Percentiles rank a stretch among this genome's conserved stretches.
Evolutionary conservation across 352 stramenopile species (phyloP).

Genomic region (Saprolegnia diclina): DNA sequence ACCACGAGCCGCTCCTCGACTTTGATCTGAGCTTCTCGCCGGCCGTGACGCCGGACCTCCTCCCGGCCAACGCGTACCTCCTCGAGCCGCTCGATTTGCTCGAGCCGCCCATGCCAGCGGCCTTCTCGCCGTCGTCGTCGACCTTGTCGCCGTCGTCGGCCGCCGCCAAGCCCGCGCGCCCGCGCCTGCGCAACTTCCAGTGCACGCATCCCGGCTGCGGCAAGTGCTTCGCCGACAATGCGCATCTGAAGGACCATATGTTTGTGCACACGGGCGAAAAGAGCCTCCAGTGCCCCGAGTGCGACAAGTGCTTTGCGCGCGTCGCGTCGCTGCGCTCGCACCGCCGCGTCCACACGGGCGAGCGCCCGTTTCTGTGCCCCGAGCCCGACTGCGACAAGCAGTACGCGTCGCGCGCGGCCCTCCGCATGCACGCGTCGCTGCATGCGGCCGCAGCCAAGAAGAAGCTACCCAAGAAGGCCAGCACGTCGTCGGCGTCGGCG

Average conservation of each 20-base stretch:
- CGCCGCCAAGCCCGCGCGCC: not conserved
- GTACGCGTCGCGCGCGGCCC: constrained; percentile 51
- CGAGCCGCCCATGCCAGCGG: not conserved
- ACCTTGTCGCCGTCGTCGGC: not conserved
- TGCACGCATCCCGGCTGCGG: constrained; percentile 59
- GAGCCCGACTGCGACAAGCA: constrained; percentile 30
- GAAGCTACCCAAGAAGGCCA: constrained; percentile 5
- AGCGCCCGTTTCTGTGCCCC: constrained; percentile 23
- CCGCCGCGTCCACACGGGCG: constrained; percentile 30
- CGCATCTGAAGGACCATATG: constrained; percentile 59
- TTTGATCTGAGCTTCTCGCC: not conserved
- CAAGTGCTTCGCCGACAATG: constrained; percentile 67
- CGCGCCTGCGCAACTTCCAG: constrained; percentile 61
- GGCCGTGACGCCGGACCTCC: not conserved
- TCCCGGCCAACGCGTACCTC: not conserved
- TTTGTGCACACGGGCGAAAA: constrained; percentile 71
- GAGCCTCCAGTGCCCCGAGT: constrained; percentile 43
- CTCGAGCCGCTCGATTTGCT: not conserved
- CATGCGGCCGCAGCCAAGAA: constrained; percentile 29
- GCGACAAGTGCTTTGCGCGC: constrained; percentile 47
- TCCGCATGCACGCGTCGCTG: constrained; percentile 48
- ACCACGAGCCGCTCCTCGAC: not conserved
- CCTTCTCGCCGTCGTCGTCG: not conserved
- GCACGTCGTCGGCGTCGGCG: not conserved
- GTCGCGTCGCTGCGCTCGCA: constrained; percentile 56